Percentiles rank a stretch among this genome's conserved stretches.
Conservation (phyloP, 371 early-diverging fungal species). For the Rhizopus microsporus region DNA sequence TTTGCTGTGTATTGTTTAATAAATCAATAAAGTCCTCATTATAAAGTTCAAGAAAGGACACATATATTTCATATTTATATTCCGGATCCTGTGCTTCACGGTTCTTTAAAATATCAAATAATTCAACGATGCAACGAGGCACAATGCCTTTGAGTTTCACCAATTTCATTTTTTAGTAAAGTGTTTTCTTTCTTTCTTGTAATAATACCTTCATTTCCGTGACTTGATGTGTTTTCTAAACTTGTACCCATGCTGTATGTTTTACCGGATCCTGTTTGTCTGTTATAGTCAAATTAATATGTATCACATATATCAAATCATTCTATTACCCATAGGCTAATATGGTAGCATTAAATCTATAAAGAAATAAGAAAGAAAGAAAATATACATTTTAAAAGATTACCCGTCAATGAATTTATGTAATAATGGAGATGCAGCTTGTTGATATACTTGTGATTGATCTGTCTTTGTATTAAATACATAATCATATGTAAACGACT, state of each 20-base stretch:
- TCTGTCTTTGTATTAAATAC: conserved; percentile 72
- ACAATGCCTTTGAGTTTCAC: conserved; percentile 68
- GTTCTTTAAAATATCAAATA: conserved; percentile 53
- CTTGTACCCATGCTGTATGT: conserved; percentile 97
- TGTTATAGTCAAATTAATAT: conserved; percentile 12
- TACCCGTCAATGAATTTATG: conserved; percentile 90
- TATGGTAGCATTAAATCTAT: conserved; percentile 84
- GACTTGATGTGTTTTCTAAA: conserved; percentile 47
- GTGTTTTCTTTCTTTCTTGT: too few relatives aligned
- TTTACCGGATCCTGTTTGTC: conserved; percentile 95
- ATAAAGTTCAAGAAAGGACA: conserved; percentile 90
- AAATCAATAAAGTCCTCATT: conserved; percentile 94
- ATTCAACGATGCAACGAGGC: conserved; percentile 78
- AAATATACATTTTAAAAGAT: conserved; percentile 4
- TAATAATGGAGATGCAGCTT: conserved; percentile 73
- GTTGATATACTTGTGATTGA: conserved; percentile 79
- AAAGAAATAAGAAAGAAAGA: not conserved
- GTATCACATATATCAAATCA: conserved; percentile 60
- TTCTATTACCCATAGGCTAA: conserved; percentile 89
- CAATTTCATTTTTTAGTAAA: not conserved
- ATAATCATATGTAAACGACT: conserved; percentile 87
- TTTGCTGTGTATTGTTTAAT: conserved; percentile 46
- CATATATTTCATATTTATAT: conserved; percentile 49
- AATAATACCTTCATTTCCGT: conserved; percentile 38
- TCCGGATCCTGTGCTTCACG: conserved; percentile 38